phyloP scores from a whole-genome alignment of 352 stramenopile species.

The Peronospora belbahrii region DNA sequence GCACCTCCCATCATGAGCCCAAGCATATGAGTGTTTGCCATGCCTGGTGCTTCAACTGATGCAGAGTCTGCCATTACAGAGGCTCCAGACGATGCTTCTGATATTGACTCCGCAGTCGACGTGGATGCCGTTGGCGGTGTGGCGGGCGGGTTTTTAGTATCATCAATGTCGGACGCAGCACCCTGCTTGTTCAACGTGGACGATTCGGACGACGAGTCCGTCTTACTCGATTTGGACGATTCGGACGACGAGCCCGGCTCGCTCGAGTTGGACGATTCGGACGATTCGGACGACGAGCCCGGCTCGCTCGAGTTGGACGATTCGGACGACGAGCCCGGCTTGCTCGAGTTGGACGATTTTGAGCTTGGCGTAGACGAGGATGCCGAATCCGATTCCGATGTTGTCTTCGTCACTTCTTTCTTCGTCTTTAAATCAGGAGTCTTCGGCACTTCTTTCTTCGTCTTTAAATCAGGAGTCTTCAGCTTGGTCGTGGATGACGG shows the following conservation, averaged over 20 bases:
- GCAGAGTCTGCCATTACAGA: slow-evolving; percentile 30
- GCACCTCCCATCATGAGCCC: slow-evolving; percentile 39
- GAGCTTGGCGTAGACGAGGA: slow-evolving; percentile 2
- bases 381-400: slow-evolving; percentile 8
- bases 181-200: not conserved
- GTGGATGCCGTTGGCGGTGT: too few species aligned
- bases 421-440: too few species aligned
- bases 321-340: slow-evolving; percentile 1
- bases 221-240: too few species aligned
- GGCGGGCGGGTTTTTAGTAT: not conserved
- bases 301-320: slow-evolving; percentile 4
- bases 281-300: not conserved
- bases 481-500: slow-evolving; percentile 7
- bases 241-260: too few species aligned
- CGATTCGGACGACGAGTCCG: too few species aligned
- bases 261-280: too few species aligned
- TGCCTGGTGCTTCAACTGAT: slow-evolving; percentile 4
- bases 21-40: slow-evolving; percentile 31
- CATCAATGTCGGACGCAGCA: not conserved
- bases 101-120: not conserved
- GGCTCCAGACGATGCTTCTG: slow-evolving; percentile 2
- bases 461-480: too few species aligned
- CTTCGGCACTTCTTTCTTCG: too few species aligned
- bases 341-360: slow-evolving; percentile 1
- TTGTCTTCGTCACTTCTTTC: too few species aligned